These are phyloP conservation scores for Raphanus raphanistrum DNA, from an alignment of 345 rosid species.

Conservation along the genomic window DNA sequence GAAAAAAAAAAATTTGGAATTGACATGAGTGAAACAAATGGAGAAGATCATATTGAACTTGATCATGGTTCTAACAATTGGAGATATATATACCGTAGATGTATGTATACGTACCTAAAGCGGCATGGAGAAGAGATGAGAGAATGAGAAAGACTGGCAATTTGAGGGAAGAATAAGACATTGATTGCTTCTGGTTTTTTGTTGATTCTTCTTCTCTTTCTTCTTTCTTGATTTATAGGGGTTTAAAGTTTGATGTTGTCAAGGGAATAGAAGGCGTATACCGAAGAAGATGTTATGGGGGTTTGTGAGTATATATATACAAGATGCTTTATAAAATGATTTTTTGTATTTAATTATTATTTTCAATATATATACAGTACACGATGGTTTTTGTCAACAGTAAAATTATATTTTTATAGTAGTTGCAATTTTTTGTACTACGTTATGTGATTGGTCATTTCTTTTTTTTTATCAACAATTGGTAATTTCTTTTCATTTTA, in stretches of 20 bases:
- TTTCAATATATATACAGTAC: too few relatives aligned
- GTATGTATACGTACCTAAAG: conserved; percentile 53
- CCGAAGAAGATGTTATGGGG: too few relatives aligned
- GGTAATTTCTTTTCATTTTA: not conserved
- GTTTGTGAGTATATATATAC: too few relatives aligned
- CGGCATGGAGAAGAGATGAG: conserved; percentile 63
- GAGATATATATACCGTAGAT: not conserved
- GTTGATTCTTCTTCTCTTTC: not conserved
- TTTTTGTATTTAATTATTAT: too few relatives aligned
- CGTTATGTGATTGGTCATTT: not conserved
- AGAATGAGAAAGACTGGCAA: conserved; percentile 50
- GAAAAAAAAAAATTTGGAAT: not conserved
- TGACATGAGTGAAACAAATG: not conserved
- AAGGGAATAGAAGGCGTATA: not conserved
- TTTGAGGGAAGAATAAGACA: conserved; percentile 61
- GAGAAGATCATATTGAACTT: not conserved
- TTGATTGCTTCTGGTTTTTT: conserved; percentile 41
- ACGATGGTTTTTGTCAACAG: not conserved
- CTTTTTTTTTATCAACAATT: not conserved
- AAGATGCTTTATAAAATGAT: too few relatives aligned
- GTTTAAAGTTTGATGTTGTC: conserved; percentile 14
- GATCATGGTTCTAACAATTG: not conserved
- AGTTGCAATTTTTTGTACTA: not conserved
- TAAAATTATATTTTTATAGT: not conserved
- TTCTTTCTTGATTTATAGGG: conserved; percentile 14